A percentile compares a stretch with the other conserved stretches of the same genome.
Evolutionary conservation across 768 basidiomycete species (phyloP).

Genomic region (Calocera viscosa): DNA sequence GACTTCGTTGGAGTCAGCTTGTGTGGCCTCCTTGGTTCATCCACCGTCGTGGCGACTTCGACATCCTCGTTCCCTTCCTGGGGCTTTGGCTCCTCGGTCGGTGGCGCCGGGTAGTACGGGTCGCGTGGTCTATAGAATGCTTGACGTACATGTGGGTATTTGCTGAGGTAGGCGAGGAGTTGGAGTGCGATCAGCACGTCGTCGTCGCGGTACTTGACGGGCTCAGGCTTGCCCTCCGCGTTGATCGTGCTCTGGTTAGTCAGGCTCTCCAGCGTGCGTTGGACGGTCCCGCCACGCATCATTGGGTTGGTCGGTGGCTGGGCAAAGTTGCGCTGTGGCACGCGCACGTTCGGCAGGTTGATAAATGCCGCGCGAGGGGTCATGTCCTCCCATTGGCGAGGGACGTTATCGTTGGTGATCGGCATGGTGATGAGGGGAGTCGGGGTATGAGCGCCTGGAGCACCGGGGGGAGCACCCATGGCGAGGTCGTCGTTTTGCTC

Average conservation of each 20-base stretch:
- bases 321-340: neutral
- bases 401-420: neutral
- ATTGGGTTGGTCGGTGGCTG: constrained; percentile 1
- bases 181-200: constrained; percentile 85
- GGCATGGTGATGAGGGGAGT: constrained; percentile 17
- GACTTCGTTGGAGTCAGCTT: constrained; percentile 15
- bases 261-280: neutral
- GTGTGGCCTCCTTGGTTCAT: neutral
- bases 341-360: constrained; percentile 1
- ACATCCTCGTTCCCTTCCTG: constrained; percentile 12
- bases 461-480: constrained; percentile 82
- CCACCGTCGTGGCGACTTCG: constrained; percentile 12
- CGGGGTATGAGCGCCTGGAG: constrained; percentile 52
- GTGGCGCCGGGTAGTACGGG: constrained; percentile 53
- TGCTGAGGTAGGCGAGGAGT: constrained; percentile 88
- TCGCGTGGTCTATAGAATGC: constrained; percentile 82
- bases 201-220: constrained; percentile 64
- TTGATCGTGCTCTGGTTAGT: constrained; percentile 4
- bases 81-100: neutral
- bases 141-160: constrained; percentile 93
- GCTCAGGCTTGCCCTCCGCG: constrained; percentile 13
- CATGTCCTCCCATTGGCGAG: constrained; percentile 6
- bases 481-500: constrained; percentile 80
- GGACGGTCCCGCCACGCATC: neutral
- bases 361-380: neutral